Conservation (phyloP, 495 filamentous ascomycete genomes). For the Penicillium silybi region DNA sequence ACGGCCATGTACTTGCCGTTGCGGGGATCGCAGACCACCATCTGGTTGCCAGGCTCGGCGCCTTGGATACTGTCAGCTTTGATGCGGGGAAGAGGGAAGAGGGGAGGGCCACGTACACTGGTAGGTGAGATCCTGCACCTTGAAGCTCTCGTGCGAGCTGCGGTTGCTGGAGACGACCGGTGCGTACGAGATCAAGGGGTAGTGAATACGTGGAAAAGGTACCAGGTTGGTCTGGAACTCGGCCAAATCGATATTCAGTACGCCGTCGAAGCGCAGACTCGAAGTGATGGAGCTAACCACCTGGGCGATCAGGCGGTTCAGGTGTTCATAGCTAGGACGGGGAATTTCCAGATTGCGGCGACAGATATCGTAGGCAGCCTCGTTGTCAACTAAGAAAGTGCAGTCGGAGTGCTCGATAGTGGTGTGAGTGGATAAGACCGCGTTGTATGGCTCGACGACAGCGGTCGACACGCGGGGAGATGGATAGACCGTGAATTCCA, state of each 20-base stretch:
- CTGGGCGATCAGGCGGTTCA: constrained; percentile 88
- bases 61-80: constrained; percentile 36
- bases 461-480: constrained; percentile 81
- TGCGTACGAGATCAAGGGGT: constrained; percentile 84
- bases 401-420: constrained; percentile 93
- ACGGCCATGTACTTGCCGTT: constrained; percentile 96
- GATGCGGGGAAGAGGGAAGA: neutral
- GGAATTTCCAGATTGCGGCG: constrained; percentile 84
- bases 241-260: constrained; percentile 87
- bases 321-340: constrained; percentile 79
- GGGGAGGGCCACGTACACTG: constrained; percentile 56
- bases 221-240: constrained; percentile 96
- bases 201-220: constrained; percentile 88
- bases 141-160: constrained; percentile 88
- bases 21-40: constrained; percentile 89
- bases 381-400: constrained; percentile 90
- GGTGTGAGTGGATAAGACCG: constrained; percentile 85
- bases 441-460: constrained; percentile 92
- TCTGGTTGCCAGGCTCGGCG: constrained; percentile 94
- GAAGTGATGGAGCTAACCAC: constrained; percentile 90
- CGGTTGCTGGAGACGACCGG: constrained; percentile 78
- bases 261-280: constrained; percentile 84
- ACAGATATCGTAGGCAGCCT: constrained; percentile 92
- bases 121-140: constrained; percentile 81
- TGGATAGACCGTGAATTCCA: constrained; percentile 88